Evolutionary conservation across 768 basidiomycete genomes (phyloP), one percentile per base, ranked within the genome.

Genomic region (Lactifluus pinguis): DNA sequence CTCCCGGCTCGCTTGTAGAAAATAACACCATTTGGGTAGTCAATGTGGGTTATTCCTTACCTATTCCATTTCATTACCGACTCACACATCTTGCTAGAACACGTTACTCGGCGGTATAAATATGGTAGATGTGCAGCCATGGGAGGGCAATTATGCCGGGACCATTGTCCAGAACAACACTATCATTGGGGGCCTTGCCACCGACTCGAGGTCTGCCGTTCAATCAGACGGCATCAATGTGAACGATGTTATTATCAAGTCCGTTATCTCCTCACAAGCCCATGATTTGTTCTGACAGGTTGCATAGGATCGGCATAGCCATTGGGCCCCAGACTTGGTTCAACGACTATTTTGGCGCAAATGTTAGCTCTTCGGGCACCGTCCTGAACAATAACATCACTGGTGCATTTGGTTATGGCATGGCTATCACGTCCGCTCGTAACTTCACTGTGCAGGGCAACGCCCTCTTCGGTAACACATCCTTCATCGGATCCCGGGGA

Each of bases 311-410:
- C 67, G 89, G 85, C n/a, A 84, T 91, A 51, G 89, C 87, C 32
- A 79, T 90, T 15, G 89, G 89, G 9, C 86, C 89, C 9, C 80
- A 80, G 11, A 83, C 82, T 15, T 91, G 89, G 89, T 89, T 89
- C 60, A 85, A 83, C 3, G 72, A 79, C 64, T 68, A 71, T 54
- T 86, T 76, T 64, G 76, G 77, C 59, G 80, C 79, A 57, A 83
- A 84, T 61, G 76, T 80, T 66, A 80, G 76, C 69, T 74, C 69
- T 41, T 75, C 76, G n/a, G 87, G 79, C 6, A 73, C 75, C 6
- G 83, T 89, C 21, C 66, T 72, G 17, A 73, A 80, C 68, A 90
- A 91, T 70, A 71, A 70, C 34, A 68, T 87, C 21, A 78, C 80
- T 11, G 86, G 85, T 6, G 85, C 86, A 9, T 88, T 92, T 67